These are phyloP conservation scores for Verticillium tricorpus DNA, from an alignment of 2,329 filamentous ascomycete genomes.

Conservation along the genomic window DNA sequence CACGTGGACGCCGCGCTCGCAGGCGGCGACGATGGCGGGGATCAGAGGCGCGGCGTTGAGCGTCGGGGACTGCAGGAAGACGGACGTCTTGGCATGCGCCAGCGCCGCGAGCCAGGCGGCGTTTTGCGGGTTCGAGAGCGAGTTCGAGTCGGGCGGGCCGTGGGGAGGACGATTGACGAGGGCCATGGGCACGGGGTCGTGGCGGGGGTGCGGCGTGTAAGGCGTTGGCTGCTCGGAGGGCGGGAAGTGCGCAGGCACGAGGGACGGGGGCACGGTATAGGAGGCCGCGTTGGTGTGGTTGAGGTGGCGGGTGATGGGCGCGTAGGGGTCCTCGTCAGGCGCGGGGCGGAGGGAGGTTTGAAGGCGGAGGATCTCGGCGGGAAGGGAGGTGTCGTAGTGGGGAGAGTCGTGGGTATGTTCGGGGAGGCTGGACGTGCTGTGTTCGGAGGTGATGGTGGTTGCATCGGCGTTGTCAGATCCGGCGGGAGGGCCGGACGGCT, in stretches of 20 bases:
- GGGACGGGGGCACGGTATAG: not conserved
- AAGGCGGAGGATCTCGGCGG: slow-evolving; percentile 56
- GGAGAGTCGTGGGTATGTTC: slow-evolving; percentile 56
- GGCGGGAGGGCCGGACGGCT: not conserved
- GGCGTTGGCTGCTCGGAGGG: slow-evolving; percentile 56
- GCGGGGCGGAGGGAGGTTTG: slow-evolving; percentile 51
- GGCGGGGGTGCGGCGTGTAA: slow-evolving; percentile 51
- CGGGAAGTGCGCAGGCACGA: not conserved
- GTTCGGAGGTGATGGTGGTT: not conserved
- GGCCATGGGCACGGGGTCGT: slow-evolving; percentile 63
- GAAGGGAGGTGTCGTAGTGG: slow-evolving; percentile 60
- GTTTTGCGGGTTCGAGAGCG: slow-evolving; percentile 66
- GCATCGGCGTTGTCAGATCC: not conserved
- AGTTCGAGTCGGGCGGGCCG: slow-evolving; percentile 57
- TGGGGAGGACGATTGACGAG: slow-evolving; percentile 66
- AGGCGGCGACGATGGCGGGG: slow-evolving; percentile 57
- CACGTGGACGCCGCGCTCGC: slow-evolving; percentile 63
- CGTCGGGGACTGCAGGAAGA: slow-evolving; percentile 79
- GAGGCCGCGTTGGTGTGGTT: slow-evolving; percentile 35
- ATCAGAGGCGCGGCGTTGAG: slow-evolving; percentile 68
- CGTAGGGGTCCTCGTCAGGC: slow-evolving; percentile 45
- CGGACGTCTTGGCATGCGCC: slow-evolving; percentile 53
- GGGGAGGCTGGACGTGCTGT: slow-evolving; percentile 27
- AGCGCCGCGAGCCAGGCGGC: slow-evolving; percentile 69
- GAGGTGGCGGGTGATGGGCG: slow-evolving; percentile 60